Evolutionary conservation across 768 basidiomycete genomes (phyloP).

Genomic region (Mycena kentingensis): DNA sequence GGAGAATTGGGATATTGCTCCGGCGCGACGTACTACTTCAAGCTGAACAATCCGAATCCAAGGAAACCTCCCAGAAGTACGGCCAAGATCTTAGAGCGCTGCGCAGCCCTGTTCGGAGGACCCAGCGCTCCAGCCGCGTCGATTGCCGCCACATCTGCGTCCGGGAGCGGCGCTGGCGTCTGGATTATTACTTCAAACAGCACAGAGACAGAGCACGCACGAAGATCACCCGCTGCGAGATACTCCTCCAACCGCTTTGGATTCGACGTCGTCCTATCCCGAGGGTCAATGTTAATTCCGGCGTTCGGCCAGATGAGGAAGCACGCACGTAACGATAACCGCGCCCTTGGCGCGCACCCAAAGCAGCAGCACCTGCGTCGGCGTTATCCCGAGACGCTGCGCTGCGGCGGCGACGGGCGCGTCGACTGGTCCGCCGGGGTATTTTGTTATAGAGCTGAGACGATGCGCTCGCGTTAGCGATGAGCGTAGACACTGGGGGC

Average conservation of each 20-base stretch:
- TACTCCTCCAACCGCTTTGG: conserved; percentile 49
- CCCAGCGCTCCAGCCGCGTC: conserved; percentile 47
- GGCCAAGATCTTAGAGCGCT: no score
- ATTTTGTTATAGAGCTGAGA: conserved; percentile 40
- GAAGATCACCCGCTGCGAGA: conserved; percentile 44
- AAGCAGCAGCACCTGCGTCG: conserved; percentile 50
- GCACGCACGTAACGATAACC: conserved; percentile 45
- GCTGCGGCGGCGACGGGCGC: conserved; percentile 43
- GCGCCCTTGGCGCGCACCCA: conserved; percentile 53
- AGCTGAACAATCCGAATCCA: no score
- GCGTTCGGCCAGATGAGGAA: neutral
- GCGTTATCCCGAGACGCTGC: conserved; percentile 40
- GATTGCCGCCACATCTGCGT: conserved; percentile 46
- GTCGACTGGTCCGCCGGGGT: conserved; percentile 51
- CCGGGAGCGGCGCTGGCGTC: conserved; percentile 36
- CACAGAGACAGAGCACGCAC: conserved; percentile 14
- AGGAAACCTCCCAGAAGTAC: no score
- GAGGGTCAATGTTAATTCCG: neutral
- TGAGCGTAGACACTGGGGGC: neutral
- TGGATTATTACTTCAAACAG: neutral
- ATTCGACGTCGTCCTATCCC: conserved; percentile 41
- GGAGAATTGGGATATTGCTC: no score
- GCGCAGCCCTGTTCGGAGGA: no score
- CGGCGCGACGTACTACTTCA: no score
- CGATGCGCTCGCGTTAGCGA: neutral